Conservation (phyloP, 495 filamentous ascomycete genomes). For the Jackrogersella multiformis region DNA sequence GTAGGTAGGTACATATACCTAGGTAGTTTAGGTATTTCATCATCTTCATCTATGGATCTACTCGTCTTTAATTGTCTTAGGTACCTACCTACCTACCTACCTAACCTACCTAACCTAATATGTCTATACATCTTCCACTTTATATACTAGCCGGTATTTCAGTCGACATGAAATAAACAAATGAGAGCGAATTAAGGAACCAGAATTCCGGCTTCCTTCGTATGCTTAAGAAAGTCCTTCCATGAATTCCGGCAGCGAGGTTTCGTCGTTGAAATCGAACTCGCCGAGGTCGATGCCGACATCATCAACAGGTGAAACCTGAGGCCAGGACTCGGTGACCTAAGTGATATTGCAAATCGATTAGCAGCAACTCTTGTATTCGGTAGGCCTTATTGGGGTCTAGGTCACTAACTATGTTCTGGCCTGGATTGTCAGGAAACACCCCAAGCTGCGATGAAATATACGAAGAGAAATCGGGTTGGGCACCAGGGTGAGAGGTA, state of each 20-base stretch:
- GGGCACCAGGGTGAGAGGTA: background rate
- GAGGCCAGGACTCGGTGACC: constrained; percentile 5
- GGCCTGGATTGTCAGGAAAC: background rate
- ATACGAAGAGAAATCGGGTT: constrained; percentile 1
- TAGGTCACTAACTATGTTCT: constrained; percentile 19
- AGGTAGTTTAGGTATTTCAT: no score
- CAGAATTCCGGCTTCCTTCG: no score
- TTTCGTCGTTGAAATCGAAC: constrained; percentile 21
- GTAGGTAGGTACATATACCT: background rate
- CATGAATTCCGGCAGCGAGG: constrained; percentile 25
- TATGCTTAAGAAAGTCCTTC: background rate
- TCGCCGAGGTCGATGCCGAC: background rate
- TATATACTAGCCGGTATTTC: background rate
- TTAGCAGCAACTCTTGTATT: constrained; percentile 5
- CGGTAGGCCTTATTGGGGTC: background rate
- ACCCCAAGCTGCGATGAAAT: background rate
- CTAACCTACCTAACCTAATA: no score
- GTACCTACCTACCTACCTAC: no score
- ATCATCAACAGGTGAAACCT: constrained; percentile 1
- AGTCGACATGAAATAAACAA: no score
- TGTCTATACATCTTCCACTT: background rate
- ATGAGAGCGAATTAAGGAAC: no score
- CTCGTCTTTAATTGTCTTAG: no score
- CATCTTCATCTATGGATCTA: no score
- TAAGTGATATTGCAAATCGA: background rate